Conservation (phyloP, 2,329 filamentous ascomycete genomes). For the Colletotrichum costaricense region DNA sequence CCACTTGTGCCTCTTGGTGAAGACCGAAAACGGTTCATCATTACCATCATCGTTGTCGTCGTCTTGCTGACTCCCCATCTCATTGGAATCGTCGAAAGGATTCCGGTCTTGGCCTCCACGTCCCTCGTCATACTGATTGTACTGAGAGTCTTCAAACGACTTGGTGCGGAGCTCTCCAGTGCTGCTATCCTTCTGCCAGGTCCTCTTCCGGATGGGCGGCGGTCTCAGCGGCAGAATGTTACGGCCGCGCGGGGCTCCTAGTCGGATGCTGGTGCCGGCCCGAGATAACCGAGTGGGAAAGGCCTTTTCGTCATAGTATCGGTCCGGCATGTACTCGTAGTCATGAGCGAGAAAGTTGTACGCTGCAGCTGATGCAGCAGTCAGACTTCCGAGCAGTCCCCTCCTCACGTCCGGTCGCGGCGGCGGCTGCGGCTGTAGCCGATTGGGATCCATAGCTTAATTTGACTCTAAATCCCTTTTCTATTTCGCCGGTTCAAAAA, state of each 20-base stretch:
- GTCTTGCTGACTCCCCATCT: not conserved
- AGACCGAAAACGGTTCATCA: conserved; percentile 46
- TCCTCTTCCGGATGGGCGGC: conserved; percentile 25
- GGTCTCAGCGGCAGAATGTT: conserved; percentile 19
- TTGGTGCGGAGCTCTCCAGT: conserved; percentile 3
- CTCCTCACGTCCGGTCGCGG: conserved; percentile 16
- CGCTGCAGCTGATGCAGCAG: conserved; percentile 18
- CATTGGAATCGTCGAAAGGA: conserved; percentile 21
- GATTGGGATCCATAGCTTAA: conserved; percentile 18
- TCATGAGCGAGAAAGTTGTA: conserved; percentile 31
- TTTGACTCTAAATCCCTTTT: not conserved
- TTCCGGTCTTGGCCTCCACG: conserved; percentile 6
- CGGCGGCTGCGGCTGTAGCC: conserved; percentile 6
- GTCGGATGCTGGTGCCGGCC: conserved; percentile 21
- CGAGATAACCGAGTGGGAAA: conserved; percentile 27
- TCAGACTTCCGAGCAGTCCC: conserved; percentile 10
- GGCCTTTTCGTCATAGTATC: conserved; percentile 21
- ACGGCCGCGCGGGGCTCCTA: conserved; percentile 19
- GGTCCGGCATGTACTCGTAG: conserved; percentile 29
- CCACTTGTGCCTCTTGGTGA: conserved; percentile 52
- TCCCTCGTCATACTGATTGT: conserved; percentile 9
- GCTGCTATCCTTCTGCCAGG: conserved; percentile 10
- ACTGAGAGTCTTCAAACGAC: conserved; percentile 10
- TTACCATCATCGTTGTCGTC: not conserved
- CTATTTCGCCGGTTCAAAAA: not conserved